phyloP scores from a whole-genome alignment of 2,329 filamentous ascomycete species.

The Botrytis fragariae region DNA sequence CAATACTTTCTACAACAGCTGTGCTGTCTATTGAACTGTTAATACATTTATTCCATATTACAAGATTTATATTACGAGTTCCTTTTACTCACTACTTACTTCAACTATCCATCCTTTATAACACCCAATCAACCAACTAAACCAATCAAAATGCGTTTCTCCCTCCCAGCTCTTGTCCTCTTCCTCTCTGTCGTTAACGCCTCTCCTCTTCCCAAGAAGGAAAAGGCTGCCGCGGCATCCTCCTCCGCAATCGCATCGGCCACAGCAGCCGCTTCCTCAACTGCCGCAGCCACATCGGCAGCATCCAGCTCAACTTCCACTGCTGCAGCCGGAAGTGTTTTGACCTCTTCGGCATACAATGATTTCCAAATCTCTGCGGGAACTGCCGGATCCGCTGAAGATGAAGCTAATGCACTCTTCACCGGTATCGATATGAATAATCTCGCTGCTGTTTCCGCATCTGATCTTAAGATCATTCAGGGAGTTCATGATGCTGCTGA shows the following conservation, averaged over 20 bases:
- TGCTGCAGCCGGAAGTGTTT: constrained; percentile 34
- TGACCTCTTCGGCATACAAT: constrained; percentile 43
- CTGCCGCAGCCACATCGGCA: constrained; percentile 24
- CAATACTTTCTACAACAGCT: constrained; percentile 32
- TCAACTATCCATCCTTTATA: background rate
- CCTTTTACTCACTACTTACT: background rate
- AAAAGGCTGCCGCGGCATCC: constrained; percentile 14
- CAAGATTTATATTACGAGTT: constrained; percentile 20
- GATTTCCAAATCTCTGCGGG: constrained; percentile 49
- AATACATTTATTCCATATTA: constrained; percentile 29
- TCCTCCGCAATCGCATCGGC: constrained; percentile 11
- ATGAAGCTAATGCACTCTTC: constrained; percentile 45
- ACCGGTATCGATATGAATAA: constrained; percentile 44
- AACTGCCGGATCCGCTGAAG: constrained; percentile 45
- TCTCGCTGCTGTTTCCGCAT: constrained; percentile 44
- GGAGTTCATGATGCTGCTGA: constrained; percentile 53
- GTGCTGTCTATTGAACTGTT: constrained; percentile 31
- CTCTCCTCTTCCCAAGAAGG: constrained; percentile 35
- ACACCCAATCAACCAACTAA: constrained; percentile 14
- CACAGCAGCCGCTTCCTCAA: background rate
- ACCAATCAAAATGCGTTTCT: constrained; percentile 40
- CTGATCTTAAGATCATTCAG: constrained; percentile 50
- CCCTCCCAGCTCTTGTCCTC: constrained; percentile 34
- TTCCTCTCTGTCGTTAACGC: constrained; percentile 35
- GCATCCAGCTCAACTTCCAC: constrained; percentile 21